Conservation (phyloP, 306 rosid species). For the Phaseolus lunatus region DNA sequence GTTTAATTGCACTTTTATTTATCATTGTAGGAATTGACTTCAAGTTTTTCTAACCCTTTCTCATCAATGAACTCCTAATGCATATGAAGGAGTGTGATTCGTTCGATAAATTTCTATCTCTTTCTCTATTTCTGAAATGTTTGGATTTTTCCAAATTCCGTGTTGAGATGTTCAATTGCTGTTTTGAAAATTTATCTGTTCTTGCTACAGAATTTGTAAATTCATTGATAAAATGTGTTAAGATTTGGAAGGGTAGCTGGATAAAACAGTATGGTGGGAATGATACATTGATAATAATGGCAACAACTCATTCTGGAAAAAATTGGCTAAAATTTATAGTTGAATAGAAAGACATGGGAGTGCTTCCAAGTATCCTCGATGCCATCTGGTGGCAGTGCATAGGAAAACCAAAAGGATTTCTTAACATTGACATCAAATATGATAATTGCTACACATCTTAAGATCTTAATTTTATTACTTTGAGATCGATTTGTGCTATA, state of each 20-base stretch:
- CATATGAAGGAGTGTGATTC: no score
- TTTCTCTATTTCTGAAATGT: no score
- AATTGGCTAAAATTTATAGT: not conserved
- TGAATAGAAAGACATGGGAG: not conserved
- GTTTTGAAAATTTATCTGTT: conserved; percentile 26
- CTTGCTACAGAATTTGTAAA: conserved; percentile 5
- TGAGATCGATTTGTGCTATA: conserved; percentile 24
- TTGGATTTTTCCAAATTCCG: no score
- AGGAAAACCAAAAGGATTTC: not conserved
- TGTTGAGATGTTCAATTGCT: conserved; percentile 21
- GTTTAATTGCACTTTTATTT: no score
- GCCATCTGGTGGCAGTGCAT: not conserved
- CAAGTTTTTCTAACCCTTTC: no score
- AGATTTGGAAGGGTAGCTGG: not conserved
- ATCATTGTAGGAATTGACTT: no score
- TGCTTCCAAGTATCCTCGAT: not conserved
- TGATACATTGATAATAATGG: not conserved
- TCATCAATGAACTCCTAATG: no score
- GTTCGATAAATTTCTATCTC: no score
- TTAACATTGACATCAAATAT: not conserved
- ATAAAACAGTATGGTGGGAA: not conserved
- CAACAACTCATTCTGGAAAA: not conserved
- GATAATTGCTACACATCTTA: not conserved
- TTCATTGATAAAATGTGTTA: not conserved
- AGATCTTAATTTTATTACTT: not conserved